A percentile compares a stretch with the other conserved stretches of the same genome.
phyloP scores from a whole-genome alignment of 495 filamentous ascomycete genomes.

The Neurospora sublineolata region DNA sequence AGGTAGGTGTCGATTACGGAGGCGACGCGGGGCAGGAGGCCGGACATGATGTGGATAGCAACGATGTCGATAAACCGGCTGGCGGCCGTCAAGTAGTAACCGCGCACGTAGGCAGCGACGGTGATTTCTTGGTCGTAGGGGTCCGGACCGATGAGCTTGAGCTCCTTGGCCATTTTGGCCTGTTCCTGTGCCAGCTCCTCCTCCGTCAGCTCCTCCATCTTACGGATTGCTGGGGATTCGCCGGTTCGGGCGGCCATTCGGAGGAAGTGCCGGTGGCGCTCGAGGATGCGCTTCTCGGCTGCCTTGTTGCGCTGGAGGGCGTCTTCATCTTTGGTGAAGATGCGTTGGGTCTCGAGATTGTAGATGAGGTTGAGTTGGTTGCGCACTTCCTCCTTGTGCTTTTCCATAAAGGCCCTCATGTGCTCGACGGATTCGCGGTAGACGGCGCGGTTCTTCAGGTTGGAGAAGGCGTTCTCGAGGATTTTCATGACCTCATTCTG shows the following conservation, averaged over 20 bases:
- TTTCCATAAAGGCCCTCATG: constrained; percentile 24
- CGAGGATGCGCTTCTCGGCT: constrained; percentile 22
- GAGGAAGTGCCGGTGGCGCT: constrained; percentile 26
- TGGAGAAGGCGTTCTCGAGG: constrained; percentile 24
- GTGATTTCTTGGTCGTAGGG: constrained; percentile 34
- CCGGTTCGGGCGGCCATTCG: constrained; percentile 16
- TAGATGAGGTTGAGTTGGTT: constrained; percentile 23
- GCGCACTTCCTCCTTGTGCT: constrained; percentile 14
- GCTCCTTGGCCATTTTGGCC: constrained; percentile 13
- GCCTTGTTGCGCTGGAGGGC: constrained; percentile 26
- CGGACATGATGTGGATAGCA: constrained; percentile 32
- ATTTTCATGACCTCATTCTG: constrained; percentile 16
- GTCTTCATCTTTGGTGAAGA: constrained; percentile 32
- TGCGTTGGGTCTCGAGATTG: constrained; percentile 25
- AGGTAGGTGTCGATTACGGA: constrained; percentile 24
- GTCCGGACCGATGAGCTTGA: constrained; percentile 31
- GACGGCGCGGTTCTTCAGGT: constrained; percentile 27
- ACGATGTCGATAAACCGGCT: constrained; percentile 39
- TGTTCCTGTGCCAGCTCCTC: constrained; percentile 23
- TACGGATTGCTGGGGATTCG: constrained; percentile 16
- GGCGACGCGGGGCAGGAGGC: constrained; percentile 28
- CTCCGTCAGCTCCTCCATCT: constrained; percentile 30
- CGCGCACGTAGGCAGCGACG: constrained; percentile 38
- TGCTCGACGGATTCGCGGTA: constrained; percentile 25
- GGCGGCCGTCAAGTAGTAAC: constrained; percentile 41